Percentiles rank a stretch among this genome's conserved stretches.
Conservation (phyloP, 1,139 yeast species). For the Pneumocystis oryctolagi region DNA sequence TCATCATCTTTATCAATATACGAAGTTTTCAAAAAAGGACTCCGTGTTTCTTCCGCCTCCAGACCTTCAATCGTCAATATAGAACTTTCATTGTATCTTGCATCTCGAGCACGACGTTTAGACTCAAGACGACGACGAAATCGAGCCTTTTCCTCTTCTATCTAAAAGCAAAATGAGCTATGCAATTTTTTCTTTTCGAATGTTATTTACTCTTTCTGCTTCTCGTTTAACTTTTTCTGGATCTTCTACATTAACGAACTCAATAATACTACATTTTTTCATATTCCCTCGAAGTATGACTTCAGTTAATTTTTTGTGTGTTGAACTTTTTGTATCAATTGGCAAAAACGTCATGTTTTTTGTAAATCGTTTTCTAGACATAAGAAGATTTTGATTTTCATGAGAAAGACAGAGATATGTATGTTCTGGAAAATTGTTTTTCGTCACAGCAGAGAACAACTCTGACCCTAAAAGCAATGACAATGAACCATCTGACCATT, state of each 20-base stretch:
- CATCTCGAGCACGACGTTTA: constrained; percentile 57
- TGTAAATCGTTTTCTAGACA: constrained; percentile 24
- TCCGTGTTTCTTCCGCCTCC: constrained; percentile 28
- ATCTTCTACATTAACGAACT: constrained; percentile 63
- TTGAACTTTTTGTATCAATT: constrained; percentile 66
- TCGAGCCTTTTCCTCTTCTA: constrained; percentile 34
- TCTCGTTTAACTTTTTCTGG: constrained; percentile 74
- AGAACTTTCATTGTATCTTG: constrained; percentile 35
- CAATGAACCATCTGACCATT: constrained; percentile 87
- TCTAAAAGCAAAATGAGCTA: constrained; percentile 27
- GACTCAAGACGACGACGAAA: constrained; percentile 33
- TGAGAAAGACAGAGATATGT: constrained; percentile 59
- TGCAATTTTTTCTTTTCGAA: neutral
- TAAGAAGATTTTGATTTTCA: constrained; percentile 57
- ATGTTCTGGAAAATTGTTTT: constrained; percentile 44
- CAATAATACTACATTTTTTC: constrained; percentile 35
- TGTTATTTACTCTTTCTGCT: constrained; percentile 33
- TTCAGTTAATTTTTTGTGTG: constrained; percentile 66
- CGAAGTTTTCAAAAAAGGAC: constrained; percentile 33
- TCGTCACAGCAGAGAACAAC: constrained; percentile 59
- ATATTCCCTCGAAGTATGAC: constrained; percentile 58
- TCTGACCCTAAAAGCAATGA: constrained; percentile 81
- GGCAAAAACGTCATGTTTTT: constrained; percentile 68
- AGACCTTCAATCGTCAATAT: constrained; percentile 17
- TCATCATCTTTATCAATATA: constrained; percentile 42